Evolutionary conservation across 73 alveolate genomes (phyloP), one percentile per base, ranked within the genome.

Genomic region (Paramecium primaurelia): DNA sequence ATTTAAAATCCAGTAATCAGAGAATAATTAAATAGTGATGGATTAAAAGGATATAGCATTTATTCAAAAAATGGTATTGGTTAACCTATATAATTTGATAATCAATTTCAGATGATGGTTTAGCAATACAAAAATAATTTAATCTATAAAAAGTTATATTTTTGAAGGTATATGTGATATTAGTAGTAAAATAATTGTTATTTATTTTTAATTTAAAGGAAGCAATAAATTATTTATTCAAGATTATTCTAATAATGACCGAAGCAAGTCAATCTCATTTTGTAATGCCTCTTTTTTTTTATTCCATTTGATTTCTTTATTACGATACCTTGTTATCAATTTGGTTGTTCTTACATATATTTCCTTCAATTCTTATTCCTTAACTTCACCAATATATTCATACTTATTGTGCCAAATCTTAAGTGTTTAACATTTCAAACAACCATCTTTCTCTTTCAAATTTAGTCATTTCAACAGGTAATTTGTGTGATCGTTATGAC

Each of bases 381-480:
- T 75, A 37, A 37, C 60, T 54, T 54, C 69, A 54, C 69, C 69
- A 54, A 54, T 54, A 54, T 54, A 54, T 54, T 54, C 69, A 47
- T 80, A 80, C 91, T 80, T 80, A 47, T 80, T 80, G 49, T 38
- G 71, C 73, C 14, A 47, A 20, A n/a, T 80, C 91, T 80, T 80
- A 80, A 14, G 91, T 42, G 16, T 28, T 45, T 12, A 80, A 44
- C 73, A 80, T 80, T 80, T 80, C 91, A 80, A 80, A 80, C 10
- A 80, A 26, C 91, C 91, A 80, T 80, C 91, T 80, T 25, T 80
- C 91, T 36, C 91, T 22, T 47, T 80, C 91, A 18, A 44, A 80
- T 26, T 80, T 80, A 40, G 91, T 80, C 91, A 80, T 80, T 49
- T 80, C 91, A 80, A 47, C 91, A 80, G 91, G 91, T n/a, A 80